A percentile compares a stretch with the other conserved stretches of the same genome.
Evolutionary conservation across 352 stramenopile species (phyloP).

Genomic region (Phytophthora sojae): DNA sequence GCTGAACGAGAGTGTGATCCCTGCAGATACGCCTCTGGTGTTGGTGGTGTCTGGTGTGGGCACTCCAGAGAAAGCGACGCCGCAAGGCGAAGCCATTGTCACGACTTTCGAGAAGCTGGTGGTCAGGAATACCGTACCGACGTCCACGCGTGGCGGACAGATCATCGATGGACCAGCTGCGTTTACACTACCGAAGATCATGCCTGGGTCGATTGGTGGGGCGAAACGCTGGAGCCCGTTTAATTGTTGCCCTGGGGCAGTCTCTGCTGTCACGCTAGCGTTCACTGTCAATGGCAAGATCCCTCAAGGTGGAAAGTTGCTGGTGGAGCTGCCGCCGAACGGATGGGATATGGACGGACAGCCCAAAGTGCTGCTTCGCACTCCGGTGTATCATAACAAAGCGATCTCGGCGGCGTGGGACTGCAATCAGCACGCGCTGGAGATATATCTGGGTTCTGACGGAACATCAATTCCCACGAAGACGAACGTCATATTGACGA

Average conservation of each 20-base stretch:
- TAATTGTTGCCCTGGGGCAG: conserved; percentile 52
- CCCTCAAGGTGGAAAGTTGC: conserved; percentile 48
- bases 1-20: conserved; percentile 49
- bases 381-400: conserved; percentile 41
- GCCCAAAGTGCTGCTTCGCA: conserved; percentile 53
- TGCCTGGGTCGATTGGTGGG: conserved; percentile 55
- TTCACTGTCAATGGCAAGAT: conserved; percentile 54
- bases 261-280: conserved; percentile 66
- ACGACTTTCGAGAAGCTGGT: conserved; percentile 75
- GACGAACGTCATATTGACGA: conserved; percentile 47
- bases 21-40: conserved; percentile 42
- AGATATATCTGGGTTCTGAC: conserved; percentile 49
- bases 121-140: conserved; percentile 53
- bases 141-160: conserved; percentile 67
- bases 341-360: conserved; percentile 70
- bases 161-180: conserved; percentile 62
- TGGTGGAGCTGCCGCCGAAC: conserved; percentile 56
- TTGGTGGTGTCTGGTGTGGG: conserved; percentile 63
- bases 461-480: conserved; percentile 38
- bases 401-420: conserved; percentile 47
- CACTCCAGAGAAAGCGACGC: conserved; percentile 63
- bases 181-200: conserved; percentile 61
- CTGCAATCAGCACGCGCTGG: conserved; percentile 58
- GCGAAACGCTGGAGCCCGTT: conserved; percentile 64
- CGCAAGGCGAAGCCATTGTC: conserved; percentile 52